Evolutionary conservation across 2,329 filamentous ascomycete species (phyloP).

Genomic region (Pseudopithomyces chartarum): DNA sequence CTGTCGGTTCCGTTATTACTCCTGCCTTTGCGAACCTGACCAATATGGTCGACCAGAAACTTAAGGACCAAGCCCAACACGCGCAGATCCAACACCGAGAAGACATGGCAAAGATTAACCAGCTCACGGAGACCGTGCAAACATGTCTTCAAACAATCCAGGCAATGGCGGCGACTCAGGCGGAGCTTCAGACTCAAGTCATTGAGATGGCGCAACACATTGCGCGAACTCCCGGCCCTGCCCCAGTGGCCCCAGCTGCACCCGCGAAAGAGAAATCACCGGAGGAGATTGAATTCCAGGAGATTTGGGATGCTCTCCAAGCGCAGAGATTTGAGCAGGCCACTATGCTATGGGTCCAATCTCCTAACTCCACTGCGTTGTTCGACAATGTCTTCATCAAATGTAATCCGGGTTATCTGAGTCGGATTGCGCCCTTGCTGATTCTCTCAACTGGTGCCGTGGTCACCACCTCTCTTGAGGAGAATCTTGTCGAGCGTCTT

Average conservation of each 20-base stretch:
- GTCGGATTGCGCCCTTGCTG: constrained; percentile 61
- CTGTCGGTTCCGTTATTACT: constrained; percentile 58
- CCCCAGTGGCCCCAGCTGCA: constrained; percentile 44
- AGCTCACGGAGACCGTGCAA: constrained; percentile 70
- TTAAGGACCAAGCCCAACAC: constrained; percentile 57
- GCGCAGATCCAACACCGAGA: constrained; percentile 57
- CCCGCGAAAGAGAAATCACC: constrained; percentile 50
- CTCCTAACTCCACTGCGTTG: constrained; percentile 61
- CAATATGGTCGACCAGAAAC: constrained; percentile 68
- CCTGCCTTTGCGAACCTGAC: constrained; percentile 71
- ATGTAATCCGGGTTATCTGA: constrained; percentile 62
- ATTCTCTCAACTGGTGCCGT: constrained; percentile 66
- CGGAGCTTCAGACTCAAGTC: constrained; percentile 67
- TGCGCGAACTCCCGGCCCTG: constrained; percentile 33
- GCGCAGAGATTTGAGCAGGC: constrained; percentile 53
- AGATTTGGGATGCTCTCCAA: constrained; percentile 67
- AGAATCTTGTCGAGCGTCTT: constrained; percentile 60
- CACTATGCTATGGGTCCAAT: constrained; percentile 66
- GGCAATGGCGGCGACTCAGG: constrained; percentile 70
- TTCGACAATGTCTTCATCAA: constrained; percentile 66
- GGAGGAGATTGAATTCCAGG: constrained; percentile 63
- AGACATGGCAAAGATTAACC: constrained; percentile 70
- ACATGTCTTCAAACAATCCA: constrained; percentile 71
- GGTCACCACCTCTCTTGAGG: constrained; percentile 62
- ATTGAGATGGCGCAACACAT: constrained; percentile 49